These are phyloP conservation scores for Galeopsis tetrahit DNA, from an alignment of 257 asterid species.

Conservation along the genomic window DNA sequence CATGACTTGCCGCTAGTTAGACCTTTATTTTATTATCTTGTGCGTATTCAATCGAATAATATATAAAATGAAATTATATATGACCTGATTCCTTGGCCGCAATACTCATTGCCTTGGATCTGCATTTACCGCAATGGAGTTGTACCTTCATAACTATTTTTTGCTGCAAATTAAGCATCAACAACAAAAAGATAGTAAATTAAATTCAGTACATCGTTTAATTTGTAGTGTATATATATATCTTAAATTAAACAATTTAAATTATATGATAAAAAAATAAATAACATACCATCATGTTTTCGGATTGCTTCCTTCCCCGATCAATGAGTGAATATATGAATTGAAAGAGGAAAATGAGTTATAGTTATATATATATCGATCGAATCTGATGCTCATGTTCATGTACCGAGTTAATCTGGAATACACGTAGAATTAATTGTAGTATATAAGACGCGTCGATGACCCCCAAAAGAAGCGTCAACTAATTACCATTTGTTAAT, in stretches of 20 bases:
- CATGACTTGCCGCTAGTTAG: no score
- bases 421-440: background rate
- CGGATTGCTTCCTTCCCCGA: background rate
- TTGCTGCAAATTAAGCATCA: conserved; percentile 33
- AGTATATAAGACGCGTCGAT: conserved; percentile 27
- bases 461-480: conserved; percentile 38
- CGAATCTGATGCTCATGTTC: background rate
- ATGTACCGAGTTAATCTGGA: background rate
- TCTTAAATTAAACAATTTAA: background rate
- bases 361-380: background rate
- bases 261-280: background rate
- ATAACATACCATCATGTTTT: conserved; percentile 27
- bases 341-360: background rate
- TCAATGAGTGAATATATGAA: no score
- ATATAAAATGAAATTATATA: background rate
- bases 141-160: conserved; percentile 42
- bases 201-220: background rate
- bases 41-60: background rate
- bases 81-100: conserved; percentile 53
- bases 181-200: background rate
- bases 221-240: no score
- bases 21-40: no score
- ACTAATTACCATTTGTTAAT: conserved; percentile 14
- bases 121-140: conserved; percentile 48
- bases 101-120: conserved; percentile 53